These are phyloP conservation scores for Magnusiomyces paraingens DNA, from an alignment of 1,139 yeast species.

Conservation along the genomic window DNA sequence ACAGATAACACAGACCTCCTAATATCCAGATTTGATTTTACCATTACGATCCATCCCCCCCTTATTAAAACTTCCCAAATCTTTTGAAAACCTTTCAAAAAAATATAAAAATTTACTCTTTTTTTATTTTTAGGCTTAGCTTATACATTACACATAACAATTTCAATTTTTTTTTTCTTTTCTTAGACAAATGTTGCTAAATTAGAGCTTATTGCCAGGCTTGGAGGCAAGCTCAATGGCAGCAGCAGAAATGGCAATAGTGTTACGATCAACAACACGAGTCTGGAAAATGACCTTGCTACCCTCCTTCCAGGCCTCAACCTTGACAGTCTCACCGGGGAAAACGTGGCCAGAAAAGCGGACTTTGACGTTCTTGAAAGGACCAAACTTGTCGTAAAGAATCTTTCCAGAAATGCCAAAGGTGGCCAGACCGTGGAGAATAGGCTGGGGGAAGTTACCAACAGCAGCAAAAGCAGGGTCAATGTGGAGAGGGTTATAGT, in stretches of 20 bases:
- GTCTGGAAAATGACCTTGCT: slow-evolving; percentile 75
- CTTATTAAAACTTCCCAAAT: no score
- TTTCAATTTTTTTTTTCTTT: not conserved
- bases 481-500: slow-evolving; percentile 90
- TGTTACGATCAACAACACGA: slow-evolving; percentile 70
- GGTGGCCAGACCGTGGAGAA: slow-evolving; percentile 87
- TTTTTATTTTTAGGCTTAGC: not conserved
- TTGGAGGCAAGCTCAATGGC: slow-evolving; percentile 56
- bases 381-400: slow-evolving; percentile 73
- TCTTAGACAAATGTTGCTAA: not conserved
- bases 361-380: slow-evolving; percentile 78
- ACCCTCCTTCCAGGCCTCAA: slow-evolving; percentile 78
- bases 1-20: no score
- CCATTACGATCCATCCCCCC: no score
- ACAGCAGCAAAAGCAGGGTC: slow-evolving; percentile 88
- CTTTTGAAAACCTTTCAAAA: no score
- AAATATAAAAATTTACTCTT: not conserved
- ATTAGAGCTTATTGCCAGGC: slow-evolving; percentile 25
- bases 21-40: no score
- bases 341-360: slow-evolving; percentile 88
- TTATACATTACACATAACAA: not conserved
- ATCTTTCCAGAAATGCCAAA: slow-evolving; percentile 78
- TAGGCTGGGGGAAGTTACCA: slow-evolving; percentile 81
- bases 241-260: slow-evolving; percentile 79
- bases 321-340: slow-evolving; percentile 91